A percentile compares a stretch with the other conserved stretches of the same genome.
These are phyloP conservation scores for Lophiostoma macrostomum DNA, from an alignment of 495 filamentous ascomycete genomes.

Conservation along the genomic window DNA sequence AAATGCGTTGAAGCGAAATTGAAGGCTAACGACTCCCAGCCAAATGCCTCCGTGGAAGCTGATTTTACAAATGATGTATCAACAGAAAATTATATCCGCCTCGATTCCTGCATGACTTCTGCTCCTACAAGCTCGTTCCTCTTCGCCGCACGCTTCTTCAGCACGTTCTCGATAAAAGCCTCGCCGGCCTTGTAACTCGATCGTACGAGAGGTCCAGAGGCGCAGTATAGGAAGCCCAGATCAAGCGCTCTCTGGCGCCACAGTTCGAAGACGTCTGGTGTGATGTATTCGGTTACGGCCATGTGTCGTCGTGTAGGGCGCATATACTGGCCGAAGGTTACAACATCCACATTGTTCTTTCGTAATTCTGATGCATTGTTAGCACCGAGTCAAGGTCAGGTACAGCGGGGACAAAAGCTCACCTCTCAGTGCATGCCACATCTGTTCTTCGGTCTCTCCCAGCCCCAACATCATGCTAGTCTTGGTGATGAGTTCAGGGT, in stretches of 20 bases:
- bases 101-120: no score
- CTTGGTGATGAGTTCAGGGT: constrained; percentile 82
- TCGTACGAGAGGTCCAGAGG: constrained; percentile 85
- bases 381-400: background rate
- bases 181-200: constrained; percentile 97
- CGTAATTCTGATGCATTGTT: constrained; percentile 60
- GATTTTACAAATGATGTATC: no score
- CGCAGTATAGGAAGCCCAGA: constrained; percentile 95
- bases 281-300: constrained; percentile 91
- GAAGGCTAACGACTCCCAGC: no score
- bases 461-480: constrained; percentile 95
- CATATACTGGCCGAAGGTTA: constrained; percentile 99
- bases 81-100: no score
- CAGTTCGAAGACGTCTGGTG: constrained; percentile 81
- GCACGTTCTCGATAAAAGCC: constrained; percentile 96
- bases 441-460: constrained; percentile 87
- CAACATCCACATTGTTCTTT: constrained; percentile 78
- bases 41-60: no score
- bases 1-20: no score
- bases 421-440: constrained; percentile 74
- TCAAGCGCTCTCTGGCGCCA: constrained; percentile 89
- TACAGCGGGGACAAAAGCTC: constrained; percentile 12
- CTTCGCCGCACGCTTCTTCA: constrained; percentile 69
- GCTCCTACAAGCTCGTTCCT: constrained; percentile 13
- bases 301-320: constrained; percentile 96